Evolutionary conservation across 768 basidiomycete genomes (phyloP), one percentile per base, ranked within the genome.

Genomic region (Agrocybe pediades): DNA sequence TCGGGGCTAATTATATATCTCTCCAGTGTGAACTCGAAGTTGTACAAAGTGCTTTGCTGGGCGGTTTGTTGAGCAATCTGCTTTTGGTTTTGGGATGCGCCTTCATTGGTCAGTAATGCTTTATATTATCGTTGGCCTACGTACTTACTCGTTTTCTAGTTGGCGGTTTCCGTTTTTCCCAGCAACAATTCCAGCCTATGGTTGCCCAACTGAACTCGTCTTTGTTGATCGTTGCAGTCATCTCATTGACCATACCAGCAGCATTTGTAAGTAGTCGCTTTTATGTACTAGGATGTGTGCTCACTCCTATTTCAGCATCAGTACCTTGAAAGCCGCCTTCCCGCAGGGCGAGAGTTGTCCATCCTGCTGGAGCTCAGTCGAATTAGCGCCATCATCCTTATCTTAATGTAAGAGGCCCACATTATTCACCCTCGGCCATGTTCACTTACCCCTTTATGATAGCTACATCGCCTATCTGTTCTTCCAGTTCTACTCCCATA

Each of bases 1-100:
- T 11, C 46, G 2, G 2, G 36, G 17, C 36, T 51, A 23, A 48
- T 45, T 7, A 13, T 51, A 6, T 16, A 20, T 42, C 59, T 42
- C 62, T 65, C 21, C 51, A 79, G 77, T 80, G 79, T 60, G 77
- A 83, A 61, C 67, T 83, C 4, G 76, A 76, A 43, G 72, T 82
- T 25, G 80, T 82, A 16, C 82, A 82, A 56, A 79, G 79, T 41
- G 74, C 76, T 3, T 64, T 82, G 7, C 70, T 82, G 11, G 82
- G 82, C 40, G 79, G 78, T 20, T 72, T 82, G 25, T 55, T 84
- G 36, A 80, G 78, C 56, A 69, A 95, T 85, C 68, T 95, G 85
- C 78, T 95, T 82, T 77, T 95, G 81, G 74, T 95, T 78, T 66
- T 93, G 81, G 51, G 94, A 86, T 71, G 94, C 87, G 68, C 88